phyloP scores from a whole-genome alignment of 2,329 filamentous ascomycete genomes.

The Phoma sp. region DNA sequence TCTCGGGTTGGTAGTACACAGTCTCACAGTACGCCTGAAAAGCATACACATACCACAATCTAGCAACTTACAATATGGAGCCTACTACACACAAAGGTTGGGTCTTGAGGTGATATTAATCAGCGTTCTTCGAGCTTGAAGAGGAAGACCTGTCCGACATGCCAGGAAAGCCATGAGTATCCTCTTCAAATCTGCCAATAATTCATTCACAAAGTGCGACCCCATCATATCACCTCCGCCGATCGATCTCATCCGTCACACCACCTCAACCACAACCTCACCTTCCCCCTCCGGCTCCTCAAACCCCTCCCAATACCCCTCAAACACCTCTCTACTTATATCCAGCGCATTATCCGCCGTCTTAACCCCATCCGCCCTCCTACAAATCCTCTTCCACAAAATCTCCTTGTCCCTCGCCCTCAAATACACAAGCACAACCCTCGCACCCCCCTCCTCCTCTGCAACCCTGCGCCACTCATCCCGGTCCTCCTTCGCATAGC shows the following conservation, averaged over 20 bases:
- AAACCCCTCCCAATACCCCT: slow-evolving; percentile 18
- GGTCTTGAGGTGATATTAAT: too few species aligned
- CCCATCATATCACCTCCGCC: too few species aligned
- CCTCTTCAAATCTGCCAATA: too few species aligned
- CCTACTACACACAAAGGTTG: too few species aligned
- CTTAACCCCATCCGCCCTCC: slow-evolving; percentile 5
- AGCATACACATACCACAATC: slow-evolving; percentile 4
- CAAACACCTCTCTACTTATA: slow-evolving; percentile 15
- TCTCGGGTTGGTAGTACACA: slow-evolving; percentile 52
- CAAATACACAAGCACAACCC: slow-evolving; percentile 18
- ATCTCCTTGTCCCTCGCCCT: slow-evolving; percentile 12
- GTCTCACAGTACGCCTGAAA: slow-evolving; percentile 50
- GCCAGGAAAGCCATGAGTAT: too few species aligned
- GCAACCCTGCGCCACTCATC: slow-evolving; percentile 10
- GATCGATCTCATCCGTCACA: background rate
- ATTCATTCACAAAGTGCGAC: too few species aligned
- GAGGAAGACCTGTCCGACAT: too few species aligned
- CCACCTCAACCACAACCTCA: slow-evolving; percentile 13
- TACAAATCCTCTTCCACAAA: slow-evolving; percentile 15
- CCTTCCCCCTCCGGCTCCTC: slow-evolving; percentile 17
- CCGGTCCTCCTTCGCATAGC: slow-evolving; percentile 20
- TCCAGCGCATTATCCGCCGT: slow-evolving; percentile 17
- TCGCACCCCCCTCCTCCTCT: slow-evolving; percentile 5
- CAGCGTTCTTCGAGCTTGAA: too few species aligned
- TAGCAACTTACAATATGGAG: too few species aligned